These are phyloP conservation scores for Chlamydomonas incerta DNA, from an alignment of 139 green algal species.

Conservation along the genomic window DNA sequence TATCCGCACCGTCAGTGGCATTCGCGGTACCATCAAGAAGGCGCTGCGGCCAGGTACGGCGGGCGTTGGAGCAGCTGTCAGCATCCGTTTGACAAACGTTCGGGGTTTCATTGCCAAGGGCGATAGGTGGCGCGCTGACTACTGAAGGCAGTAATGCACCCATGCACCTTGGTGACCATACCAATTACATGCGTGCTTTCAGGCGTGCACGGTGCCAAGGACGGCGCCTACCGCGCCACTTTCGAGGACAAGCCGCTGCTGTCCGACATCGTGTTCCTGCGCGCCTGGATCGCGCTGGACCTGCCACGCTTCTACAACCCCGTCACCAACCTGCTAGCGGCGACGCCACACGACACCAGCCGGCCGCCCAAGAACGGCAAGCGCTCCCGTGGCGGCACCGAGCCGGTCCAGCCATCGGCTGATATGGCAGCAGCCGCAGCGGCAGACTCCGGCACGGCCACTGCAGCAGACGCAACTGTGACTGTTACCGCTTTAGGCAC, in stretches of 20 bases:
- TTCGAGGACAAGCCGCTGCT: constrained; percentile 98
- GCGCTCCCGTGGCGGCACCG: background rate
- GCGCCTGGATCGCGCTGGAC: constrained; percentile 94
- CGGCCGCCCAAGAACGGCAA: constrained; percentile 28
- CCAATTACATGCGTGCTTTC: no score
- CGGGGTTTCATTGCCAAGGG: no score
- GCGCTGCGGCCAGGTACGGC: constrained; percentile 59
- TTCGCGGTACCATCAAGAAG: constrained; percentile 98
- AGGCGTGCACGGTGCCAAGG: constrained; percentile 61
- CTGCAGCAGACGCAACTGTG: background rate
- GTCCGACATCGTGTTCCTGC: constrained; percentile 93
- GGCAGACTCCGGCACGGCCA: background rate
- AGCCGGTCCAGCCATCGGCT: background rate
- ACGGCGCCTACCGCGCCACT: constrained; percentile 73
- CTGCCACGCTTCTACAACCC: constrained; percentile 95
- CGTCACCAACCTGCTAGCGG: constrained; percentile 89
- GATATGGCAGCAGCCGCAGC: background rate
- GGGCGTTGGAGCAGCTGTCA: no score
- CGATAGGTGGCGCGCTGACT: no score
- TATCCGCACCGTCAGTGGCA: constrained; percentile 92
- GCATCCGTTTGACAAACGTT: no score
- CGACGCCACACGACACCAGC: background rate
- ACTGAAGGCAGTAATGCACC: no score
- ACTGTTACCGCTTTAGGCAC: background rate
- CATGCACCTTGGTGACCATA: no score